Base-by-base conservation (phyloP, 805 yeast genomes). In the Wickerhamiella parazyma region DNA sequence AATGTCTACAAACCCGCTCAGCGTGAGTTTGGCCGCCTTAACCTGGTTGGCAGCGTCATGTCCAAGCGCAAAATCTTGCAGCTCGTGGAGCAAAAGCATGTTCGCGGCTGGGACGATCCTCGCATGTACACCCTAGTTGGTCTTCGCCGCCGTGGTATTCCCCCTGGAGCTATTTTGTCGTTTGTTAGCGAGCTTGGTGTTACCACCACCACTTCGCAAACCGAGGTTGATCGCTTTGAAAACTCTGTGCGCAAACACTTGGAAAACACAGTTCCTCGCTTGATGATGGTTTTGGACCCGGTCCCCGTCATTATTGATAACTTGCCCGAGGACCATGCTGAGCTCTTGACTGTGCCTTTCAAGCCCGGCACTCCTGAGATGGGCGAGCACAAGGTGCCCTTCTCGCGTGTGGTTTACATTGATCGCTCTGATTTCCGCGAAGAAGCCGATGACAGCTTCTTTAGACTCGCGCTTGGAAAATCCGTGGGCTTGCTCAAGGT, bases 101-200 rank as follows among this genome's bases (percentile, higher is more conserved):
- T 91, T 19, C 76, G 95, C 62, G 95, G 85, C 37, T 91, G 99
- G 99, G 93, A 91, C 63, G 98, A 91, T 64, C 98, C 99, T 55
- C 75, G 99, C 58, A 71, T 91, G 60, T 91, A 78, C 64, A 91
- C 99, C 4, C 72, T 91, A 55, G 98, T 86, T 54, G 95, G 91
- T 41, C 76, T 91, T 48, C 80, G 85, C 60, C 81, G 99, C 62
- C 83, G 99, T 60, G 99, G 99, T 68, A 79, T 91, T 7, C 99
- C 99, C 52, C 98, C 99, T 10, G 96, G 97, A 36, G 96, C 97
- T 22, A 84, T 91, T 60, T 71, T 91, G 59, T 74, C 86, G 25
- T 91, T 91, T 61, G 82, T 91, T 57, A 84, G 87, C 61, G 89
- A 95, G 37, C 72, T 91, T 54, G 99, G 99, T 57, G 98, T 91